Evolutionary conservation across 2,329 filamentous ascomycete genomes (phyloP).

Genomic region (Aspergillus brasiliensis): DNA sequence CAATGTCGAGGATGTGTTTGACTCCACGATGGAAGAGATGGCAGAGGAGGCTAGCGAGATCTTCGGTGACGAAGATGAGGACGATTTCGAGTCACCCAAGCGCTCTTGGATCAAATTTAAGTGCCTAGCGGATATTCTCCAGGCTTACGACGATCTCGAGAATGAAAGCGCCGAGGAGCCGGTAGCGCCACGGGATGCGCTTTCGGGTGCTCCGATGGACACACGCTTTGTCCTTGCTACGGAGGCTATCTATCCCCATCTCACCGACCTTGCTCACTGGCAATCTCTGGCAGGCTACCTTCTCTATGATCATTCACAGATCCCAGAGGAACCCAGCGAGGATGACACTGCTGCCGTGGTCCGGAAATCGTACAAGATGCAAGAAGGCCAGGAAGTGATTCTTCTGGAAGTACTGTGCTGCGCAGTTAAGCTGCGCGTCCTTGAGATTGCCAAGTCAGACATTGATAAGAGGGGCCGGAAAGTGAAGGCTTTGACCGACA

Average conservation of each 20-base stretch:
- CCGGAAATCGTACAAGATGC: conserved; percentile 71
- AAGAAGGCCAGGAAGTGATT: conserved; percentile 76
- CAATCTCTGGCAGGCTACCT: conserved; percentile 86
- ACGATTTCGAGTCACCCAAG: conserved; percentile 73
- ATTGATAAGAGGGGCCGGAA: conserved; percentile 58
- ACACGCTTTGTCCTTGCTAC: conserved; percentile 84
- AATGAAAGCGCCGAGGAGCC: conserved; percentile 31
- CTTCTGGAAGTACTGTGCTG: conserved; percentile 85
- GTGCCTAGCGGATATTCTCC: conserved; percentile 79
- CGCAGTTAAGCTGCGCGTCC: conserved; percentile 73
- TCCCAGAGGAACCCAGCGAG: conserved; percentile 55
- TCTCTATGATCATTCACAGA: conserved; percentile 82
- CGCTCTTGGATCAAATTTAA: conserved; percentile 90
- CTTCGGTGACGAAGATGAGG: conserved; percentile 70
- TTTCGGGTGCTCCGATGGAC: conserved; percentile 68
- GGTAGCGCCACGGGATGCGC: conserved; percentile 30
- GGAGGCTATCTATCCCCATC: conserved; percentile 79
- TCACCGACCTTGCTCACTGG: conserved; percentile 82
- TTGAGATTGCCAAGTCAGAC: conserved; percentile 64
- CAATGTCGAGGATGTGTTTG: conserved; percentile 79
- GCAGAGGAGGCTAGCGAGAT: conserved; percentile 78
- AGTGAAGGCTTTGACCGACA: conserved; percentile 61
- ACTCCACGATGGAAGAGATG: conserved; percentile 78
- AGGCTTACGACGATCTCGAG: conserved; percentile 74
- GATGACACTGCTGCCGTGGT: conserved; percentile 65